phyloP scores from a whole-genome alignment of 768 basidiomycete species.

The Suillus fuscotomentosus region DNA sequence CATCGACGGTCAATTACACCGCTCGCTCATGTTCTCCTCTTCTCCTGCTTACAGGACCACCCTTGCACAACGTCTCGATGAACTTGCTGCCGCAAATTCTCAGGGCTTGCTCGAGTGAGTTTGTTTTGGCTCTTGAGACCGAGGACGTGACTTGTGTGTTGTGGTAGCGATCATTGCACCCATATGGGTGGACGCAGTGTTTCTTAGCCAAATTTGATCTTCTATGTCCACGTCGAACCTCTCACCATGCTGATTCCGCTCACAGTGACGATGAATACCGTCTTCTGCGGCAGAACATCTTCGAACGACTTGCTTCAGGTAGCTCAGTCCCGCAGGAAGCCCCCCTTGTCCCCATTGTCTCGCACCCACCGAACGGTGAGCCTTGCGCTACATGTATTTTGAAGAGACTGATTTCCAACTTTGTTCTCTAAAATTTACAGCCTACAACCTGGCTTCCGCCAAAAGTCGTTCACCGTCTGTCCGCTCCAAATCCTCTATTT shows the following conservation, averaged over 20 bases:
- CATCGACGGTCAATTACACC: constrained; percentile 7
- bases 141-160: not conserved
- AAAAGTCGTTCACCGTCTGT: constrained; percentile 47
- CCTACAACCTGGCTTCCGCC: constrained; percentile 25
- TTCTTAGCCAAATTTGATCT: not conserved
- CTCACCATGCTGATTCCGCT: not conserved
- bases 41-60: constrained; percentile 49
- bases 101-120: constrained; percentile 76
- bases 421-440: not conserved
- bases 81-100: constrained; percentile 75
- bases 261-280: constrained; percentile 84
- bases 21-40: constrained; percentile 14
- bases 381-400: not conserved
- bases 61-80: constrained; percentile 78
- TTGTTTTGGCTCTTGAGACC: constrained; percentile 1
- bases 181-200: not conserved
- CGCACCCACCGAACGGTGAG: constrained; percentile 22
- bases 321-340: constrained; percentile 59
- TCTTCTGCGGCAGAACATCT: constrained; percentile 77
- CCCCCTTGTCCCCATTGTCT: constrained; percentile 57
- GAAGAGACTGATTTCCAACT: constrained; percentile 10
- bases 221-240: not conserved
- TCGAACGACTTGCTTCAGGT: constrained; percentile 70
- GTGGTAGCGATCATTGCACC: not conserved
- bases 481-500: constrained; percentile 49